Base-by-base conservation (phyloP, 495 filamentous ascomycete genomes). In the Aspergillus incahuasiensis region DNA sequence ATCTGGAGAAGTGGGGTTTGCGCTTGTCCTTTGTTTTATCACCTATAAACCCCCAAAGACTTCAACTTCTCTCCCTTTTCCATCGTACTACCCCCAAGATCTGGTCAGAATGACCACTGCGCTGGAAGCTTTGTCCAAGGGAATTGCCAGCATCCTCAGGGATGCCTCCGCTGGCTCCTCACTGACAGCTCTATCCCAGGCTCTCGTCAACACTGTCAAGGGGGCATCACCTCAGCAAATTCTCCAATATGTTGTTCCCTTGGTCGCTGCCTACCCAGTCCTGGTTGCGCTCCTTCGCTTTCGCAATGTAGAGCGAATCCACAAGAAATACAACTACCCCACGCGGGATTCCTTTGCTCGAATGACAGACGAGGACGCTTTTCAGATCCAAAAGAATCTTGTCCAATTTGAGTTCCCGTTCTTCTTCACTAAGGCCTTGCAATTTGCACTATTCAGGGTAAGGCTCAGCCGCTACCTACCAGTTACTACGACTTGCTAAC, bases 381-480 rank as follows among this genome's bases (percentile, higher is more conserved):
- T 74, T 54, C 59, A 73, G 24, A 84, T 87, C 53, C 76, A 84
- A 22, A 65, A 72, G 38, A 60, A 64, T 11, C 28, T 86, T 6
- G 59, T 66, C 1, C 59, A 77, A 45, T 70, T 77, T 22, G 83
- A 88, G 61, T 84, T 86, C 51, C 85, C 85, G 0, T 76, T 79
- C 22, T 72, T 79, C 5, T 80, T 75, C 47, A 67, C 77, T 35
- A 79, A 82, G 48, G 57, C 78, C 2, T 63, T 88, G 35, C 78
- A 86, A 52, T 88, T 88, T 64, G 86, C 82, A 0, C 68, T 90
- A 3, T 87, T 88, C 66, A 79, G 79, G 66, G 80, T 83, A 52
- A 6, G 55, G 35, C 35, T 2, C 2, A 16, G 4, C 41, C 19
- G 19, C 11, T 35, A 28, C 25, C 12, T 48, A 6, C 38, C 30